phyloP scores from a whole-genome alignment of 2,329 filamentous ascomycete species.

The Exserohilum rostratum region DNA sequence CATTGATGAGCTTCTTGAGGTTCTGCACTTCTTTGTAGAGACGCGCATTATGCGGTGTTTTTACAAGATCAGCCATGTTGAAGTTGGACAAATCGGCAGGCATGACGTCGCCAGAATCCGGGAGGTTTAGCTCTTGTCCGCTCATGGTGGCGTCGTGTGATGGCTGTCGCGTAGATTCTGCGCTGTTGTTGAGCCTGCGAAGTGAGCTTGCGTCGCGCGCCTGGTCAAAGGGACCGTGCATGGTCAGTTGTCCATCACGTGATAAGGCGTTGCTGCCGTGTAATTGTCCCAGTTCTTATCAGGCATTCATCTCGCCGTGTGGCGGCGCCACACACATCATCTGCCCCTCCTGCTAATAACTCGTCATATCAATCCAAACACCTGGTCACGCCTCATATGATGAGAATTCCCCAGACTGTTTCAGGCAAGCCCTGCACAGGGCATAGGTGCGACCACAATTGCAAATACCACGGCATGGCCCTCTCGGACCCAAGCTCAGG shows the following conservation, averaged over 20 bases:
- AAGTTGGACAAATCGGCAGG: constrained; percentile 26
- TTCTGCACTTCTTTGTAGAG: constrained; percentile 41
- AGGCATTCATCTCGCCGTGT: background rate
- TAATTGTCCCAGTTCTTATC: background rate
- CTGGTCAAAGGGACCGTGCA: background rate
- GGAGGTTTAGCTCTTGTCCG: constrained; percentile 3
- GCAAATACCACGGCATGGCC: background rate
- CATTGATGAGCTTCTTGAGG: constrained; percentile 39
- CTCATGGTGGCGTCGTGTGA: constrained; percentile 10
- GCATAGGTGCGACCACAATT: background rate
- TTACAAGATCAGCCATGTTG: constrained; percentile 33
- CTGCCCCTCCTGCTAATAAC: background rate
- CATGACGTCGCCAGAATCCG: constrained; percentile 10
- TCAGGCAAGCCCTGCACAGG: background rate
- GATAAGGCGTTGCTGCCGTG: background rate
- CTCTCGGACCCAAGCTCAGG: background rate
- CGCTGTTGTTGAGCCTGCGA: background rate
- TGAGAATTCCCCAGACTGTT: background rate
- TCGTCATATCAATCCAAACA: background rate
- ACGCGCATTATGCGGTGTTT: constrained; percentile 38
- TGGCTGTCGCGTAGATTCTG: background rate
- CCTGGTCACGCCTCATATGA: background rate
- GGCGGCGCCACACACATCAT: background rate
- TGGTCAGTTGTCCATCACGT: background rate
- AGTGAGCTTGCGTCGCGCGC: background rate